Evolutionary conservation across 1,284 basidiomycete genomes (phyloP), one percentile per base, ranked within the genome.

Genomic region (Ganoderma leucocontextum): DNA sequence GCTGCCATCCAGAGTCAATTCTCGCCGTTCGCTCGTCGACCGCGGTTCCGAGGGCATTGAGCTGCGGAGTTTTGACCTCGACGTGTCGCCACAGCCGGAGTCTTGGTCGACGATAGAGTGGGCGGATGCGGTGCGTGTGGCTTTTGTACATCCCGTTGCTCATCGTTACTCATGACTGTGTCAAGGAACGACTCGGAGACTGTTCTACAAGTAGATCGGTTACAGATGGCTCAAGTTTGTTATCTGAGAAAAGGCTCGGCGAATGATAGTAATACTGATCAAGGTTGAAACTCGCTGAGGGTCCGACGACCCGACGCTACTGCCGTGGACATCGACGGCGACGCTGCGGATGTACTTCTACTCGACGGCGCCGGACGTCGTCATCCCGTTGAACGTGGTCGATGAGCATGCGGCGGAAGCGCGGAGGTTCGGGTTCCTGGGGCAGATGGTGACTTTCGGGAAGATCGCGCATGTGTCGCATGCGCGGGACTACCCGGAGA

Each of bases 401-500:
- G 80, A 84, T 67, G 73, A 66, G 22, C 86, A 89, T 75, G 80
- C 80, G 0, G 74, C 77, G 25, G 70, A 75, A 4, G 83, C 82
- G 35, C 78, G 74, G 72, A 70, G 68, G 58, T 70, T 49, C 1
- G 87, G 87, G 0, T 70, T 81, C 42, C 75, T 80, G 59, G 82
- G 85, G 5, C 74, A 73, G 15, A 73, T 73, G 42, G 82, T 85
- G 69, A 71, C 80, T 42, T 90, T 85, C 67, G 82, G 82, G n/a
- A 78, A 82, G 38, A 86, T 84, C 15, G 76, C 79, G 12, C 89
- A 90, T 76, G 88, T 90, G n/a, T 80, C 83, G 1, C 88, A 89
- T 78, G 85, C 85, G 15, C 82, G 83, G 49, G 69, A 75, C 17
- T 79, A 89, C 72, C 87, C 87, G 0, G 78, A 81, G 63, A 72